phyloP scores from a whole-genome alignment of 2,329 filamentous ascomycete genomes.

The Trichocomaceae sp. region DNA sequence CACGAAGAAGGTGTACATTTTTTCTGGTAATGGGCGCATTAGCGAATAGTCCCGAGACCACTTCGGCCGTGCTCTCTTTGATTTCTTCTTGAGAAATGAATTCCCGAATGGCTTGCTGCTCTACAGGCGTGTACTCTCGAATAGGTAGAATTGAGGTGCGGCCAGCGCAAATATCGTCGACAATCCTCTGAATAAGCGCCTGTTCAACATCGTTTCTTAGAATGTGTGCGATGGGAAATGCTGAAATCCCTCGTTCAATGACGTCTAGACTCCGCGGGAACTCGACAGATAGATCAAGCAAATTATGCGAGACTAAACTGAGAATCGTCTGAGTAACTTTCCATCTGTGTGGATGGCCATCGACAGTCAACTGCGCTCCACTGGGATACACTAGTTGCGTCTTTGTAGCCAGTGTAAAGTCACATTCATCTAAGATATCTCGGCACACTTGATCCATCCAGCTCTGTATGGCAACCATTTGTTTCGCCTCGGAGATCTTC shows the following conservation, averaged over 20 bases:
- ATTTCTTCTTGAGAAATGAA: slow-evolving; percentile 2
- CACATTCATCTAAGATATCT: slow-evolving; percentile 61
- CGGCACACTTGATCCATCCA: slow-evolving; percentile 47
- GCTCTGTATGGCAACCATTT: slow-evolving; percentile 47
- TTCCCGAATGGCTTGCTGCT: neutral
- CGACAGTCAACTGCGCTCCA: slow-evolving; percentile 44
- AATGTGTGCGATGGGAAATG: slow-evolving; percentile 3
- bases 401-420: slow-evolving; percentile 48
- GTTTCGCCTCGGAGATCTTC: slow-evolving; percentile 33
- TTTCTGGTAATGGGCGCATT: slow-evolving; percentile 25
- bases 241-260: neutral
- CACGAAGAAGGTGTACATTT: slow-evolving; percentile 53
- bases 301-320: slow-evolving; percentile 26
- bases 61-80: neutral
- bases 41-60: slow-evolving; percentile 22
- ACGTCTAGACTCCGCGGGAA: slow-evolving; percentile 3
- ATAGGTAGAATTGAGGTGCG: neutral
- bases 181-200: neutral
- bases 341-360: slow-evolving; percentile 52
- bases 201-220: neutral
- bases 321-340: slow-evolving; percentile 39
- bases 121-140: neutral
- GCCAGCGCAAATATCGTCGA: neutral
- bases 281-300: neutral
- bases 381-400: slow-evolving; percentile 55